phyloP scores from a whole-genome alignment of 2,329 filamentous ascomycete genomes.

The Cercospora sojina region DNA sequence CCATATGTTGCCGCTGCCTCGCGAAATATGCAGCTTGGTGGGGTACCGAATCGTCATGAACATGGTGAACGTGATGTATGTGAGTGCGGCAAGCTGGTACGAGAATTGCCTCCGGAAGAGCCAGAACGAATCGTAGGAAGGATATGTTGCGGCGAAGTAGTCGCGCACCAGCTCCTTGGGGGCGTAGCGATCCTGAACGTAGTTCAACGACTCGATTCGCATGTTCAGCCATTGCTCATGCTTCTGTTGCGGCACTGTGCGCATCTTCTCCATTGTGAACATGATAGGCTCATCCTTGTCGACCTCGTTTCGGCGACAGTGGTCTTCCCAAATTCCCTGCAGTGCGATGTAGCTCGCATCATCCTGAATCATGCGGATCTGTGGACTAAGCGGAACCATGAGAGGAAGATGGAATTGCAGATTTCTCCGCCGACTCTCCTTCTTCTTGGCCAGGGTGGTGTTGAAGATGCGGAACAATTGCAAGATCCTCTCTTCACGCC shows the following conservation, averaged over 20 bases:
- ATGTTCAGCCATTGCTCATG: constrained; percentile 54
- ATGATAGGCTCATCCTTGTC: constrained; percentile 94
- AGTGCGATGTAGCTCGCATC: constrained; percentile 91
- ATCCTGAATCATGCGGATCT: constrained; percentile 93
- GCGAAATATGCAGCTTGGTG: constrained; percentile 89
- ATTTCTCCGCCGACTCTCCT: constrained; percentile 90
- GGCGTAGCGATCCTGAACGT: constrained; percentile 92
- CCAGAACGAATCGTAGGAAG: constrained; percentile 93
- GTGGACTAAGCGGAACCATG: constrained; percentile 92
- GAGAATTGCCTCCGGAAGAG: constrained; percentile 96
- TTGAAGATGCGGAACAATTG: constrained; percentile 98
- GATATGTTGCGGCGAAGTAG: constrained; percentile 86
- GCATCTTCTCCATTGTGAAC: constrained; percentile 92
- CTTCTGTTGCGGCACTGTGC: constrained; percentile 63
- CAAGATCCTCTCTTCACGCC: constrained; percentile 89
- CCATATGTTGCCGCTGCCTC: constrained; percentile 90
- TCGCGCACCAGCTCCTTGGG: constrained; percentile 77
- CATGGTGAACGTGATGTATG: constrained; percentile 98
- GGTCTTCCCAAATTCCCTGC: constrained; percentile 94
- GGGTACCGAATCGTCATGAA: constrained; percentile 96
- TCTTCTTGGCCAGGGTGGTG: constrained; percentile 83
- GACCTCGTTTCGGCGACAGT: constrained; percentile 81
- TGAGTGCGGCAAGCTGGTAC: constrained; percentile 90
- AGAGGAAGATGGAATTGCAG: constrained; percentile 93
- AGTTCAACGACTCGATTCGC: constrained; percentile 81